Evolutionary conservation across 1,139 yeast genomes (phyloP), one percentile per base, ranked within the genome.

Genomic region (Yamadazyma conglobata): DNA sequence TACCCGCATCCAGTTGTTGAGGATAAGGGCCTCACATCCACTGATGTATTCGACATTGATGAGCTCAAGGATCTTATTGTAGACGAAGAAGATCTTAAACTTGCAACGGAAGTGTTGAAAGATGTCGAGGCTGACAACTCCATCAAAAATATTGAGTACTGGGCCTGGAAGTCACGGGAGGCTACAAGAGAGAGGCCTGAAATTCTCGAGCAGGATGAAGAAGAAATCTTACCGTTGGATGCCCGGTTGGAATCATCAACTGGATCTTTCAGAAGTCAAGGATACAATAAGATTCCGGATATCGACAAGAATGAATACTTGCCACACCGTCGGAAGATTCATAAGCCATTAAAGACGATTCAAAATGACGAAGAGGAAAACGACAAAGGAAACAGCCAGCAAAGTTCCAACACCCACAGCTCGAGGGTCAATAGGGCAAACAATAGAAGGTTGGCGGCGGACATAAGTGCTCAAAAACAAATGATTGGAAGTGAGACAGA

Each of bases 341-440:
- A 66, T 35, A 28, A 28, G 10, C 78, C 79, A 7, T 55, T 76
- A 40, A 74, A 73, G 42, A 76, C 81, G 0, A 61, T 77, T 15
- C 77, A 71, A 42, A 69, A 72, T 40, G 83, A 77, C 33, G 77
- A 69, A 21, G 80, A 75, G 8, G 23, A 28, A 9, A 58, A 56
- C 15, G 59, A 59, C 15, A 51, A 55, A 11, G 48, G 55, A 5
- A 58, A 49, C 22, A 17, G 21, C 16, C 39, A 39, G 24, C 37
- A 32, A 19, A 34, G 26, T 14, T 45, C 50, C 4, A 46, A 43
- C 21, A 38, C 67, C 11, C 81, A 78, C 37, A 79, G 85, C 36
- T 86, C 95, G 3, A 77, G 96, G 48, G 86, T 84, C 35, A 87
- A 86, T 50, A 73, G 96, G 44, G 95, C 95, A 15, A 82, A 83